Conservation (phyloP, 108 stramenopile species). For the Pseudonitzschia delicatissima region DNA sequence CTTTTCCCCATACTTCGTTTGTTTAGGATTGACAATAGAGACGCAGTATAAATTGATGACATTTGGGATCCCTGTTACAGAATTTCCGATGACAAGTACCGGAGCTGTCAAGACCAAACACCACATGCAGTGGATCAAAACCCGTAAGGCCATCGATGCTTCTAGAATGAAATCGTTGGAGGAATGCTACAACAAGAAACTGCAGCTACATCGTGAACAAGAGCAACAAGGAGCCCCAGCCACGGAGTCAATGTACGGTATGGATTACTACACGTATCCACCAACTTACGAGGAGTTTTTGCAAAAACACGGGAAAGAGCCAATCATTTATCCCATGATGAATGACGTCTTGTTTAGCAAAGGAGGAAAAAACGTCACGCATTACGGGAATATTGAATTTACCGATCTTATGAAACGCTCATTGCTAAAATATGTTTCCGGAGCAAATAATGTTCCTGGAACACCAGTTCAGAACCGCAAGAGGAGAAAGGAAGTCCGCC, state of each 20-base stretch:
- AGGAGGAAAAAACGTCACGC: conserved; percentile 6
- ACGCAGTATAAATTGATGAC: conserved; percentile 15
- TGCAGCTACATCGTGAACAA: neutral
- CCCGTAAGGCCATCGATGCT: neutral
- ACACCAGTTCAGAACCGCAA: conserved; percentile 1
- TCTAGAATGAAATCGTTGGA: conserved; percentile 8
- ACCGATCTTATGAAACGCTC: conserved; percentile 1
- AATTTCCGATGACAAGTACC: conserved; percentile 8
- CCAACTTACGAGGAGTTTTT: conserved; percentile 9
- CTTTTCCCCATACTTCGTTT: too few relatives aligned
- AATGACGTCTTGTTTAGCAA: conserved; percentile 18
- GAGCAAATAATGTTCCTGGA: neutral
- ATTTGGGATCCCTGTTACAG: conserved; percentile 24
- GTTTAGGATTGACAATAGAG: neutral
- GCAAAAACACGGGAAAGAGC: neutral
- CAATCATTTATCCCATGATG: conserved; percentile 8
- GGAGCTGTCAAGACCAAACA: conserved; percentile 1
- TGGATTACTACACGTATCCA: too few relatives aligned
- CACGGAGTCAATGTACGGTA: too few relatives aligned
- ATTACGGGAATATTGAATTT: conserved; percentile 15
- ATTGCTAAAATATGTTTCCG: neutral
- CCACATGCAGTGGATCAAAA: conserved; percentile 19
- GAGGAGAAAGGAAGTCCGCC: conserved; percentile 2
- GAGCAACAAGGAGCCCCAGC: neutral
- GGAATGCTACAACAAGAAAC: neutral